Evolutionary conservation across 1,284 basidiomycete species (phyloP).

Genomic region (Pyrrhoderma noxium): DNA sequence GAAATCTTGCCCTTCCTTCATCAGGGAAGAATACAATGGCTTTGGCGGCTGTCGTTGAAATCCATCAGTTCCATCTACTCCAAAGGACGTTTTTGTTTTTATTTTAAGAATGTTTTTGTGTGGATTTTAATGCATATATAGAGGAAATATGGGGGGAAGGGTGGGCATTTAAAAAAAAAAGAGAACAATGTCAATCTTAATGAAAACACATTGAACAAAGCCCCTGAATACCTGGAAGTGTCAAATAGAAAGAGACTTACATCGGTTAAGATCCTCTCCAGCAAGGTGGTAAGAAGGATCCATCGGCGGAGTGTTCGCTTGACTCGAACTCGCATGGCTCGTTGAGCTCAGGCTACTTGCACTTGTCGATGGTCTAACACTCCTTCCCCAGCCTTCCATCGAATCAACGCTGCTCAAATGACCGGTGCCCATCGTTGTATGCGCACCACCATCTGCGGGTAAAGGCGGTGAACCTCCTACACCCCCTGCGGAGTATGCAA

Average conservation of each 20-base stretch:
- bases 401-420: conserved; percentile 37
- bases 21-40: too few species aligned
- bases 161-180: too few species aligned
- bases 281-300: conserved; percentile 33
- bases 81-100: neutral
- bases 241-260: conserved; percentile 44
- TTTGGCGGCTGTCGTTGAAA: too few species aligned
- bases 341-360: conserved; percentile 65
- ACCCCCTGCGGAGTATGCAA: conserved; percentile 57
- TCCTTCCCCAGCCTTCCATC: conserved; percentile 26
- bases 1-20: too few species aligned
- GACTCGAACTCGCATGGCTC: conserved; percentile 63
- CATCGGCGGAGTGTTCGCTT: conserved; percentile 73
- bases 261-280: conserved; percentile 68
- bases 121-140: neutral
- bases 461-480: conserved; percentile 13
- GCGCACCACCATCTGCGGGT: conserved; percentile 22
- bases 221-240: neutral
- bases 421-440: conserved; percentile 28
- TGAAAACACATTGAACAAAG: neutral
- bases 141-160: neutral
- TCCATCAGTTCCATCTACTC: neutral
- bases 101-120: neutral
- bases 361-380: conserved; percentile 62
- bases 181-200: neutral